These are phyloP conservation scores for Seiridium unicorne DNA, from an alignment of 2,329 filamentous ascomycete genomes.

Conservation along the genomic window DNA sequence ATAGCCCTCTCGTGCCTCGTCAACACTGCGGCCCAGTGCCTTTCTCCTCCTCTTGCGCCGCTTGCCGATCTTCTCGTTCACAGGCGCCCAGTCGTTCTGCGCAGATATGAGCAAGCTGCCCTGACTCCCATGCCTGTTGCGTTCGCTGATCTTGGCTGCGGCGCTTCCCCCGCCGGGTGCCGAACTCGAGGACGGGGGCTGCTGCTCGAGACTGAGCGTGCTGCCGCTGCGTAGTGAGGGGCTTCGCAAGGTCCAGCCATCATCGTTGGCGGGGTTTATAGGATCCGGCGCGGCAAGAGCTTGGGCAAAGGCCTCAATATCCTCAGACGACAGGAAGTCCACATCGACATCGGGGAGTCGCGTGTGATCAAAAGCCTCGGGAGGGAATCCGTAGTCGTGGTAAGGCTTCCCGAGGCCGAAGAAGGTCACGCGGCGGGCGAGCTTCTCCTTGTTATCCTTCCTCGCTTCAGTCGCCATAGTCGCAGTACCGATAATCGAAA, in stretches of 20 bases:
- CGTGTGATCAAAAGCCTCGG: constrained; percentile 65
- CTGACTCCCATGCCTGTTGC: constrained; percentile 30
- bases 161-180: constrained; percentile 31
- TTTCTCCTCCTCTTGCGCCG: constrained; percentile 32
- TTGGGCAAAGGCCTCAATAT: constrained; percentile 75
- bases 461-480: constrained; percentile 3
- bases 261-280: constrained; percentile 61
- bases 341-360: constrained; percentile 75
- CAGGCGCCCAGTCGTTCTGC: constrained; percentile 90
- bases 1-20: constrained; percentile 93
- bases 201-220: constrained; percentile 32
- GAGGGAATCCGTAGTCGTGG: constrained; percentile 55
- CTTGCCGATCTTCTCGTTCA: constrained; percentile 8
- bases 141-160: constrained; percentile 17
- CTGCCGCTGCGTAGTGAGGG: constrained; percentile 37
- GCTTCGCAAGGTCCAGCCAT: constrained; percentile 38
- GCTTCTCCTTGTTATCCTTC: constrained; percentile 12
- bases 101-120: constrained; percentile 70
- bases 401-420: constrained; percentile 18
- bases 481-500: background rate
- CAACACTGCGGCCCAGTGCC: constrained; percentile 62
- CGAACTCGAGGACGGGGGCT: constrained; percentile 34
- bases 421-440: constrained; percentile 19
- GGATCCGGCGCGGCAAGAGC: constrained; percentile 82
- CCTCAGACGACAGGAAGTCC: constrained; percentile 72